phyloP scores from a whole-genome alignment of 2,329 filamentous ascomycete genomes.

The Neofusicoccum kwambonambiense region DNA sequence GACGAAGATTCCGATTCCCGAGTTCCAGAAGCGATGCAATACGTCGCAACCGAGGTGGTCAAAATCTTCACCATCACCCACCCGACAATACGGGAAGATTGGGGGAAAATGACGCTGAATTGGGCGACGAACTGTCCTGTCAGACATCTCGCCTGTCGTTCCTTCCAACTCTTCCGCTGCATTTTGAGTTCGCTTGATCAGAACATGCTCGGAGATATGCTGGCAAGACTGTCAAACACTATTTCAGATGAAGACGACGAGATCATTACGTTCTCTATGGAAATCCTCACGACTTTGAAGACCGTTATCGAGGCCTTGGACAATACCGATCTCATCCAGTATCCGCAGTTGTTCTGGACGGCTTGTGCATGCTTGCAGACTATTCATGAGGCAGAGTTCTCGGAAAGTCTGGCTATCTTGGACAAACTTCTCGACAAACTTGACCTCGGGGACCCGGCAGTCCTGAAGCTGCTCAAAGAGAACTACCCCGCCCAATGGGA shows the following conservation, averaged over 20 bases:
- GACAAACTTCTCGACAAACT: slow-evolving; percentile 82
- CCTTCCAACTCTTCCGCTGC: slow-evolving; percentile 95
- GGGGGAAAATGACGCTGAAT: slow-evolving; percentile 83
- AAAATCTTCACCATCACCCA: slow-evolving; percentile 82
- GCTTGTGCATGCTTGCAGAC: slow-evolving; percentile 95
- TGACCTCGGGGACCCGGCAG: slow-evolving; percentile 68
- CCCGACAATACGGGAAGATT: slow-evolving; percentile 83
- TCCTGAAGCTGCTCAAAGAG: slow-evolving; percentile 71
- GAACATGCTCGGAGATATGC: slow-evolving; percentile 94
- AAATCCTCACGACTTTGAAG: slow-evolving; percentile 91
- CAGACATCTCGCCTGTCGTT: slow-evolving; percentile 89
- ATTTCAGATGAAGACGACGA: slow-evolving; percentile 92
- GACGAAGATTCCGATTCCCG: slow-evolving; percentile 72
- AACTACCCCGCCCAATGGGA: slow-evolving; percentile 86
- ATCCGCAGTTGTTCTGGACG: slow-evolving; percentile 97
- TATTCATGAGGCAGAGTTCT: slow-evolving; percentile 92
- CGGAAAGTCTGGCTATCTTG: slow-evolving; percentile 88
- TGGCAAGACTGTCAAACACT: slow-evolving; percentile 90
- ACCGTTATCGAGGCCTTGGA: slow-evolving; percentile 86
- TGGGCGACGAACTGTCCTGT: slow-evolving; percentile 98
- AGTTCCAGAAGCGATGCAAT: slow-evolving; percentile 84
- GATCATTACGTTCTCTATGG: slow-evolving; percentile 96
- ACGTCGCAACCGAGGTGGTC: slow-evolving; percentile 77
- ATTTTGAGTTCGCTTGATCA: slow-evolving; percentile 89
- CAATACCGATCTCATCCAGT: slow-evolving; percentile 75